phyloP scores from a whole-genome alignment of 352 stramenopile species.

The Phytophthora megakarya region DNA sequence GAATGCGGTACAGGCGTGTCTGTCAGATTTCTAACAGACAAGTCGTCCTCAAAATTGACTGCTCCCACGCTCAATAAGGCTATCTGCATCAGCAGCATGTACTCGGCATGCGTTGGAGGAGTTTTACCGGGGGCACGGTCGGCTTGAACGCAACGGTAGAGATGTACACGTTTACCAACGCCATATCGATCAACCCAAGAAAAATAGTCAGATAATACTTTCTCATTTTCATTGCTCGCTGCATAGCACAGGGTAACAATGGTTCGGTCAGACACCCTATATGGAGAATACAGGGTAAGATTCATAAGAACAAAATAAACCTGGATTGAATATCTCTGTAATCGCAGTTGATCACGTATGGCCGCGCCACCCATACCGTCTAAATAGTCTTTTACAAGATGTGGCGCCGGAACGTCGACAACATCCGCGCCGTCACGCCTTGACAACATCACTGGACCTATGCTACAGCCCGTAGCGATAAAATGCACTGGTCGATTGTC shows the following conservation, averaged over 20 bases:
- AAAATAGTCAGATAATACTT: constrained; percentile 18
- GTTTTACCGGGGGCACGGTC: background rate
- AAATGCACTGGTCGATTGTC: constrained; percentile 11
- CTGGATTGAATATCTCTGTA: constrained; percentile 14
- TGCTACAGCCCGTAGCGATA: constrained; percentile 3
- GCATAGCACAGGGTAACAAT: too few species aligned
- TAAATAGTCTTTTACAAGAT: constrained; percentile 3
- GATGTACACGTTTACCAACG: constrained; percentile 3
- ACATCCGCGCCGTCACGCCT: background rate
- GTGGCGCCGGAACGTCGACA: background rate
- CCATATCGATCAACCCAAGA: constrained; percentile 4
- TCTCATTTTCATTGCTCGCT: too few species aligned
- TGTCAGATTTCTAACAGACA: too few species aligned
- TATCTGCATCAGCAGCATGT: background rate
- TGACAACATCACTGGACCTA: background rate
- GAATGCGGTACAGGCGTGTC: background rate
- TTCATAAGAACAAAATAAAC: too few species aligned
- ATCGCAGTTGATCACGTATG: constrained; percentile 5
- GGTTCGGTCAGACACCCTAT: too few species aligned
- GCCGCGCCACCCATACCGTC: constrained; percentile 8
- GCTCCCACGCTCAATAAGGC: background rate
- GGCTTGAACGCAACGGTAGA: constrained; percentile 9
- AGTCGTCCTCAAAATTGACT: too few species aligned
- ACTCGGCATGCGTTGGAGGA: constrained; percentile 2
- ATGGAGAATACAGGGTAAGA: too few species aligned